Percentiles rank a stretch among this genome's conserved stretches.
Conservation (phyloP, 257 asterid genomes). For the Nemophila menziesii region DNA sequence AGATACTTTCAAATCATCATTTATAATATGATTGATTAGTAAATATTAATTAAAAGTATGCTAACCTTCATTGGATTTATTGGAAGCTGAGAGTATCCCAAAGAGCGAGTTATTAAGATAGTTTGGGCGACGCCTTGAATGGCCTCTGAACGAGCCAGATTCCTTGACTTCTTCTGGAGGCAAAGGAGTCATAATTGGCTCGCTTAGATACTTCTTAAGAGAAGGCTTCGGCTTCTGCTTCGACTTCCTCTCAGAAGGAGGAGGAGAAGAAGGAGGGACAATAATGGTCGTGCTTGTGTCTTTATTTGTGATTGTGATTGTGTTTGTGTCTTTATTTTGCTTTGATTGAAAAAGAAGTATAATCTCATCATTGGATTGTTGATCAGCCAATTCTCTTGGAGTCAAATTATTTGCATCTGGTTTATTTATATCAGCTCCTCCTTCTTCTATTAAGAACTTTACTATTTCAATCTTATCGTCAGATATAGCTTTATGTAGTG, state of each 20-base stretch:
- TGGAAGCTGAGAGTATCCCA: constrained; percentile 48
- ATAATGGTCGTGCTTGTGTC: constrained; percentile 5
- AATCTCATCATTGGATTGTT: constrained; percentile 52
- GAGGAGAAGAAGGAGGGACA: constrained; percentile 4
- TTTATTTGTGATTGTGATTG: too few relatives aligned
- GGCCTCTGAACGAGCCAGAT: constrained; percentile 6
- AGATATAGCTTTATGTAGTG: constrained; percentile 57
- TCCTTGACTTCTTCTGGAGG: constrained; percentile 7
- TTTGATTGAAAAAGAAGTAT: constrained; percentile 29
- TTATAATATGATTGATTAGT: not conserved
- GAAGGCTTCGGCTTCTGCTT: constrained; percentile 23
- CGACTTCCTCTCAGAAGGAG: constrained; percentile 10
- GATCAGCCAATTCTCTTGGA: constrained; percentile 50
- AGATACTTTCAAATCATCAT: not conserved
- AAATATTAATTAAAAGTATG: not conserved
- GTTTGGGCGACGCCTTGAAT: constrained; percentile 16
- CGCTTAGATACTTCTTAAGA: constrained; percentile 50
- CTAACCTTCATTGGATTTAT: constrained; percentile 35
- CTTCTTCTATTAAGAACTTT: constrained; percentile 46
- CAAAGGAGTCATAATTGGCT: constrained; percentile 26
- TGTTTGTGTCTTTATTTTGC: too few relatives aligned
- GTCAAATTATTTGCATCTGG: constrained; percentile 61
- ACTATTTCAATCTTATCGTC: constrained; percentile 52
- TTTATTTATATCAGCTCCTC: constrained; percentile 47
- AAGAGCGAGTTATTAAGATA: constrained; percentile 50